Conservation (phyloP, 2,329 filamentous ascomycete genomes). For the Aureobasidium zeae region DNA sequence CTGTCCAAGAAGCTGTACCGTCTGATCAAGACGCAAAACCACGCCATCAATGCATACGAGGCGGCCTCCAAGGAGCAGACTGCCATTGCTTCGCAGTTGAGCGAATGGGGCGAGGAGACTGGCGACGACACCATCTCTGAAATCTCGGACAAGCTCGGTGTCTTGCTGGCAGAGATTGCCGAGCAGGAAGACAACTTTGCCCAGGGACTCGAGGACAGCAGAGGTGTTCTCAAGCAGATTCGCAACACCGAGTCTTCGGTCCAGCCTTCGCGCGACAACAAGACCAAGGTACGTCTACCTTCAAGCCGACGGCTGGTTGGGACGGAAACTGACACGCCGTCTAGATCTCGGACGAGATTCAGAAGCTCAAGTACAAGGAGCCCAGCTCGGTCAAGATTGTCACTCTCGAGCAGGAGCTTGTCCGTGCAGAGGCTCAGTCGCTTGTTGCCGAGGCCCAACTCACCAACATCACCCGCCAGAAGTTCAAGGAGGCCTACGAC, state of each 20-base stretch:
- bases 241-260: slow-evolving; percentile 93
- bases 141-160: slow-evolving; percentile 89
- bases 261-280: slow-evolving; percentile 80
- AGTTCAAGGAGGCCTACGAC: slow-evolving; percentile 90
- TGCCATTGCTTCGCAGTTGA: slow-evolving; percentile 79
- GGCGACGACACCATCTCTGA: slow-evolving; percentile 80
- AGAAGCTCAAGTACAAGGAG: slow-evolving; percentile 84
- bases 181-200: slow-evolving; percentile 89
- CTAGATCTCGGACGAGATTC: slow-evolving; percentile 78
- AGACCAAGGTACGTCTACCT: slow-evolving; percentile 50
- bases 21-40: slow-evolving; percentile 92
- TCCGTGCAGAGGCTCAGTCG: slow-evolving; percentile 90
- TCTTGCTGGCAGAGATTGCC: slow-evolving; percentile 82
- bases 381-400: slow-evolving; percentile 72
- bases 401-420: slow-evolving; percentile 88
- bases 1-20: slow-evolving; percentile 80
- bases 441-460: slow-evolving; percentile 93
- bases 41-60: slow-evolving; percentile 76
- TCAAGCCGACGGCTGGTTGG: neutral
- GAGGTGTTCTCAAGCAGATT: slow-evolving; percentile 77
- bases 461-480: slow-evolving; percentile 89
- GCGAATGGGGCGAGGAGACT: slow-evolving; percentile 92
- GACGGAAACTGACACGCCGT: slow-evolving; percentile 1
- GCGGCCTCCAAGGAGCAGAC: slow-evolving; percentile 74
- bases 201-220: slow-evolving; percentile 76